phyloP scores from a whole-genome alignment of 768 basidiomycete genomes.

The Termitomyces sp. region DNA sequence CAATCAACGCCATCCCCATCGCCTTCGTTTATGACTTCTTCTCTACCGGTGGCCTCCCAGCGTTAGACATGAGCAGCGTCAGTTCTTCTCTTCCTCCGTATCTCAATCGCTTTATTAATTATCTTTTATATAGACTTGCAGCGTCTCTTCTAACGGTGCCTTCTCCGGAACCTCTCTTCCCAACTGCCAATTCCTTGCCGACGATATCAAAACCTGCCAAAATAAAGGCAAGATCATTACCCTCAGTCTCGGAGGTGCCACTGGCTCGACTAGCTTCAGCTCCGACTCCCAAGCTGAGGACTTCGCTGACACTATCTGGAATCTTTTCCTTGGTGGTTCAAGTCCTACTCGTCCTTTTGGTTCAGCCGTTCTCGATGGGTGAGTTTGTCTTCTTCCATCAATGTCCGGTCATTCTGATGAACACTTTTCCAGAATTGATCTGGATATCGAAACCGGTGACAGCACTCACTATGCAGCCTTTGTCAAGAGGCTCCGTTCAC shows the following conservation, averaged over 20 bases:
- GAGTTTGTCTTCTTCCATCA: not conserved
- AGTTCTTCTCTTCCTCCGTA: not conserved
- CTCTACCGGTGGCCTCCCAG: constrained; percentile 51
- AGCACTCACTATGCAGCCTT: constrained; percentile 42
- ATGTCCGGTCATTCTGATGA: not conserved
- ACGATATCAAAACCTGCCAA: constrained; percentile 57
- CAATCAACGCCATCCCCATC: constrained; percentile 55
- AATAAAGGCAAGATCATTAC: constrained; percentile 46
- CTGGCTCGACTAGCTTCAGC: constrained; percentile 42
- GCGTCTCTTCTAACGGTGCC: constrained; percentile 30
- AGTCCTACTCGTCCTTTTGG: constrained; percentile 61
- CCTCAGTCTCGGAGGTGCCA: constrained; percentile 49
- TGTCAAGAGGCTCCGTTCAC: constrained; percentile 39
- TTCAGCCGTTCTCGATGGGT: constrained; percentile 62
- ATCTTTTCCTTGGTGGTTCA: constrained; percentile 60
- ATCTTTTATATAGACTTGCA: constrained; percentile 48
- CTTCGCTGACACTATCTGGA: constrained; percentile 62
- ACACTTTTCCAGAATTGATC: constrained; percentile 37
- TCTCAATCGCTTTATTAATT: not conserved
- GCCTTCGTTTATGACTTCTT: constrained; percentile 62
- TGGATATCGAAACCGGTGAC: constrained; percentile 62
- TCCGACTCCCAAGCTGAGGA: constrained; percentile 45
- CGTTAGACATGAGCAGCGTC: constrained; percentile 59
- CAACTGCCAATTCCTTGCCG: constrained; percentile 52
- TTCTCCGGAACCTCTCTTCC: constrained; percentile 54